Evolutionary conservation across 169 alveolate genomes (phyloP), one percentile per base, ranked within the genome.

Genomic region (Fabrea salina): DNA sequence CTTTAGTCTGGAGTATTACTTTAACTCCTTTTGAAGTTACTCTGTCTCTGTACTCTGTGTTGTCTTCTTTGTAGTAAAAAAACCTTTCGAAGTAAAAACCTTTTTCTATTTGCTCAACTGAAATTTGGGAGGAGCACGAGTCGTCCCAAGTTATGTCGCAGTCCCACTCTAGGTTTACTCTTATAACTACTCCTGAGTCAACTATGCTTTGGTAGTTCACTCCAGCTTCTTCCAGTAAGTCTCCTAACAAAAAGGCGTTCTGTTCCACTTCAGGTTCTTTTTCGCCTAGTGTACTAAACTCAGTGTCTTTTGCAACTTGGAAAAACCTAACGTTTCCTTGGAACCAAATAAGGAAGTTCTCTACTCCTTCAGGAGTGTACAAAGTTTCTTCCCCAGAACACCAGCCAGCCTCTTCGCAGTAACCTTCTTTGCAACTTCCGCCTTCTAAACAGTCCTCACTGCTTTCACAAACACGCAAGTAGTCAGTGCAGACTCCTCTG

Each of bases 261-360:
- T 41, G 22, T n/a, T 50, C 66, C 2, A 27, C 16, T 27, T 49
- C 39, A 16, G 79, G 79, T 5, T 25, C 49, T 0, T 32, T 27
- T 30, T 70, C 79, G 35, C 49, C 66, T 16, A 70, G 16, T 3
- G 79, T 70, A 25, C 67, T 43, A 3, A 70, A 22, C 11, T 44
- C 54, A 22, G 16, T 27, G 13, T 47, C 67, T 3, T 22, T 37
- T 1, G 41, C 66, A 1, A 70, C 27, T 44, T 27, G 41, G 3
- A 70, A 32, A 33, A 47, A 70, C 13, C 49, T 37, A 19, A 70
- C 44, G 16, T 16, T 16, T 8, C 79, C 79, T 50, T 41, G 66
- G 2, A 70, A 27, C 79, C 79, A 70, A 49, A 70, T 47, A 4
- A 70, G 32, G 35, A 70, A 70, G n/a, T 70, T 70, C 68, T 70